phyloP scores from a whole-genome alignment of 2,329 filamentous ascomycete species.

The Alternaria viburni region DNA sequence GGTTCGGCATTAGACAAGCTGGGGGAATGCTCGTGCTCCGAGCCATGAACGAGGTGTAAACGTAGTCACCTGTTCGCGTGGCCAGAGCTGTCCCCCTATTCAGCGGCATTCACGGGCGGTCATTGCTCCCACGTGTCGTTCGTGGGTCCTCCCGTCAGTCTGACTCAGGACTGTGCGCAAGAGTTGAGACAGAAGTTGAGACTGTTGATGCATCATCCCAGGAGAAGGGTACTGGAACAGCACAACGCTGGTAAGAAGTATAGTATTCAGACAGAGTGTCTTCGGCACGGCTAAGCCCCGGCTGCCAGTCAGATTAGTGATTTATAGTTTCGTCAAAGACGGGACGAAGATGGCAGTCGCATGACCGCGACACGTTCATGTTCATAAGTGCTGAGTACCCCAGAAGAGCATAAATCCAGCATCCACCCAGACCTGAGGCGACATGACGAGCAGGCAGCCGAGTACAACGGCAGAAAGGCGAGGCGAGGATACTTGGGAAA shows the following conservation, averaged over 20 bases:
- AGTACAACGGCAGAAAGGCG: slow-evolving; percentile 8
- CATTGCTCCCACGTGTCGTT: slow-evolving; percentile 26
- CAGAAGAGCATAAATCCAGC: background rate
- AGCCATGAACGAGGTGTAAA: background rate
- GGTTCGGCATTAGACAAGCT: background rate
- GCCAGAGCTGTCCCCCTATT: slow-evolving; percentile 8
- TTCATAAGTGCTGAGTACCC: slow-evolving; percentile 2
- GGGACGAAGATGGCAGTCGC: background rate
- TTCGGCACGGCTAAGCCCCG: background rate
- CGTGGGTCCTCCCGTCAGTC: slow-evolving; percentile 13
- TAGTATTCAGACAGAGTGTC: background rate
- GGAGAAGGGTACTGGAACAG: background rate
- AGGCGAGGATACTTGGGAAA: slow-evolving; percentile 20
- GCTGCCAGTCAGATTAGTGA: background rate
- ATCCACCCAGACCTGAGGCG: slow-evolving; percentile 6
- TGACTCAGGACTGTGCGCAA: slow-evolving; percentile 7
- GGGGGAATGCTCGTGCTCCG: background rate
- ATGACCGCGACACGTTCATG: background rate
- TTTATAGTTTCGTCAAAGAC: background rate
- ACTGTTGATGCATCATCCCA: slow-evolving; percentile 10
- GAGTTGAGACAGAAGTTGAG: background rate
- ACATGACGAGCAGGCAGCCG: slow-evolving; percentile 5
- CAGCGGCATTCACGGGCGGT: slow-evolving; percentile 18
- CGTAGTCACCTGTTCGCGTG: background rate
- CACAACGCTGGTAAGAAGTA: background rate